Evolutionary conservation across 176 grass and related monocot species (phyloP).

Genomic region (Aegilops tauschii): DNA sequence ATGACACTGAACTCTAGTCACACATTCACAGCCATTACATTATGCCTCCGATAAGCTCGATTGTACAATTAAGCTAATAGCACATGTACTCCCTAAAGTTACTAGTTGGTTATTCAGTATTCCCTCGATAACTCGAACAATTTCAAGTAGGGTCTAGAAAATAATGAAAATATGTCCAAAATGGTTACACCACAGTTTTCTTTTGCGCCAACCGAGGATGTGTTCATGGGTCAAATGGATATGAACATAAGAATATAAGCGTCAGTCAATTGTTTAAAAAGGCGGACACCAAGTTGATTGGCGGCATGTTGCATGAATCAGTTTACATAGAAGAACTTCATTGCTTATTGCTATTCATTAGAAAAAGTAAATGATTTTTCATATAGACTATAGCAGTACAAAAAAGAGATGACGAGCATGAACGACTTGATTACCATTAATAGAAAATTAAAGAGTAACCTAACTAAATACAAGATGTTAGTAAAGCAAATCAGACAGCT

Average conservation of each 20-base stretch:
- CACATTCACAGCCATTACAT: not conserved
- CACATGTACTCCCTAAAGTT: not conserved
- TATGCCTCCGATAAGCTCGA: not conserved
- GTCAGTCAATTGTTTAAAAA: not conserved
- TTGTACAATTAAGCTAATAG: not conserved
- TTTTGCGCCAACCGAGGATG: not conserved
- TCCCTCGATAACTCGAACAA: not conserved
- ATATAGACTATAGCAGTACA: not conserved
- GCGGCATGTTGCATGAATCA: not conserved
- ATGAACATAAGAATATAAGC: not conserved
- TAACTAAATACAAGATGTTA: not conserved
- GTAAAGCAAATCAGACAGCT: not conserved
- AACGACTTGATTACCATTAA: not conserved
- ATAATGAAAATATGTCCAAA: not conserved
- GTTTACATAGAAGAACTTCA: constrained; percentile 6
- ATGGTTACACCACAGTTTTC: not conserved
- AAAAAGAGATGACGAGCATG: not conserved
- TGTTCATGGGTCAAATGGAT: not conserved
- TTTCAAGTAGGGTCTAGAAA: not conserved
- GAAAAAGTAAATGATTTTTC: not conserved
- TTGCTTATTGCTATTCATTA: constrained; percentile 8
- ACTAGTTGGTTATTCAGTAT: not conserved
- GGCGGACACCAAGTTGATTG: not conserved
- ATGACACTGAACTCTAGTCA: constrained; percentile 4
- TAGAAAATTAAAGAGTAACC: not conserved